Percentiles rank a stretch among this genome's conserved stretches.
phyloP scores from a whole-genome alignment of 306 rosid genomes.

The Datisca glomerata region DNA sequence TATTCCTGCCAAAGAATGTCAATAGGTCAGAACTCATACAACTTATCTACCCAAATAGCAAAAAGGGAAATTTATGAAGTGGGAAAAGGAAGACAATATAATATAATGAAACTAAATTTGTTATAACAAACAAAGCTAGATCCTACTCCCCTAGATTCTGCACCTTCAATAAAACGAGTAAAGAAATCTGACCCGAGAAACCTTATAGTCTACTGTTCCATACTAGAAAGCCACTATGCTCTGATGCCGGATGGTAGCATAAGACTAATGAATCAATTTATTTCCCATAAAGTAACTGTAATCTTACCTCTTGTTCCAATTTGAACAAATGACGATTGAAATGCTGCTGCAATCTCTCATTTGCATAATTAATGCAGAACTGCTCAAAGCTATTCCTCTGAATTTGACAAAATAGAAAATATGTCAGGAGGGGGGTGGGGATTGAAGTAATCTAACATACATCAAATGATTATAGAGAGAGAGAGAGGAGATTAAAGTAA shows the following conservation, averaged over 20 bases:
- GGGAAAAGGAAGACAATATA: background rate
- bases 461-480: constrained; percentile 95
- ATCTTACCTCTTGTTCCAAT: constrained; percentile 91
- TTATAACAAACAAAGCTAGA: no score
- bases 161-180: constrained; percentile 6
- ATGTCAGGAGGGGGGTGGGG: constrained; percentile 7
- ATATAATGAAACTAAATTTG: no score
- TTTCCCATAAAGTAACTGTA: constrained; percentile 5
- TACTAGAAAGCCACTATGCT: no score
- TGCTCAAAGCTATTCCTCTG: constrained; percentile 98
- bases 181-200: no score
- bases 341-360: constrained; percentile 95
- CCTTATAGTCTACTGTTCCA: no score
- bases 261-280: background rate
- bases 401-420: constrained; percentile 29
- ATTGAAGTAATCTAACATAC: constrained; percentile 30
- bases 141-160: no score
- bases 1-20: constrained; percentile 59
- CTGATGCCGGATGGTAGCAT: background rate
- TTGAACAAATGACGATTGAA: constrained; percentile 98
- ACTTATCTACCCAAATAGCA: background rate
- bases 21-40: background rate
- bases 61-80: background rate
- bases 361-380: constrained; percentile 98
- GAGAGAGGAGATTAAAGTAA: background rate